Evolutionary conservation across 352 stramenopile genomes (phyloP).

Genomic region (Phytophthora europaea): DNA sequence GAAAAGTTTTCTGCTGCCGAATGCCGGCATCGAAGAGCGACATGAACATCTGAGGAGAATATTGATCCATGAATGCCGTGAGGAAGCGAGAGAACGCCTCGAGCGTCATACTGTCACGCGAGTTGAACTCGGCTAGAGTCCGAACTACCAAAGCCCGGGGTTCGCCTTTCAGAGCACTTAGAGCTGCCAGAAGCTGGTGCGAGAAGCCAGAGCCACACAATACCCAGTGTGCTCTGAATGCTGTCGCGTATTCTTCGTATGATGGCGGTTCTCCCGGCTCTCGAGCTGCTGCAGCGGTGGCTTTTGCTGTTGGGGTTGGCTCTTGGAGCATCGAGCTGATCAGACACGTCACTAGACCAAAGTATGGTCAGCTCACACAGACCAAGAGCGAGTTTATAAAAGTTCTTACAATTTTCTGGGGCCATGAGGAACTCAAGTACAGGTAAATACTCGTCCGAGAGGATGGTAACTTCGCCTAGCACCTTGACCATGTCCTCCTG

Average conservation of each 20-base stretch:
- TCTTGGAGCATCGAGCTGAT: conserved; percentile 63
- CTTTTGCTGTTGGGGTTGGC: conserved; percentile 37
- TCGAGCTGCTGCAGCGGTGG: conserved; percentile 31
- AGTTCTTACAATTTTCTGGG: conserved; percentile 62
- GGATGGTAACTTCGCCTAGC: conserved; percentile 54
- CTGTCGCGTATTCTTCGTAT: conserved; percentile 69
- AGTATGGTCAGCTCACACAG: background rate
- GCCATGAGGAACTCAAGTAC: conserved; percentile 70
- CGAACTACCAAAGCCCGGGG: conserved; percentile 38
- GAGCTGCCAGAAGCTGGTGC: conserved; percentile 67
- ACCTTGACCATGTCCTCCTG: conserved; percentile 60
- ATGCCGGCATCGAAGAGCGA: conserved; percentile 53
- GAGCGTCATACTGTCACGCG: conserved; percentile 70
- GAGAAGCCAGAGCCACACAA: conserved; percentile 70
- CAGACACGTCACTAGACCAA: conserved; percentile 48
- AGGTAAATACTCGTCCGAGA: conserved; percentile 70
- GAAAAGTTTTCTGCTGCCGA: conserved; percentile 45
- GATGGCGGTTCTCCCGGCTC: conserved; percentile 51
- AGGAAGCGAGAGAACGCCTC: conserved; percentile 71
- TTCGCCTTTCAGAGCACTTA: conserved; percentile 54
- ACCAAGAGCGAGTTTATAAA: background rate
- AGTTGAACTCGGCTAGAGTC: conserved; percentile 54
- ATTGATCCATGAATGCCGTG: conserved; percentile 77
- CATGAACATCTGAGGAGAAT: conserved; percentile 61
- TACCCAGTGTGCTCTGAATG: conserved; percentile 75